phyloP scores from a whole-genome alignment of 1,284 basidiomycete genomes.

The Porogramme epimiltina region DNA sequence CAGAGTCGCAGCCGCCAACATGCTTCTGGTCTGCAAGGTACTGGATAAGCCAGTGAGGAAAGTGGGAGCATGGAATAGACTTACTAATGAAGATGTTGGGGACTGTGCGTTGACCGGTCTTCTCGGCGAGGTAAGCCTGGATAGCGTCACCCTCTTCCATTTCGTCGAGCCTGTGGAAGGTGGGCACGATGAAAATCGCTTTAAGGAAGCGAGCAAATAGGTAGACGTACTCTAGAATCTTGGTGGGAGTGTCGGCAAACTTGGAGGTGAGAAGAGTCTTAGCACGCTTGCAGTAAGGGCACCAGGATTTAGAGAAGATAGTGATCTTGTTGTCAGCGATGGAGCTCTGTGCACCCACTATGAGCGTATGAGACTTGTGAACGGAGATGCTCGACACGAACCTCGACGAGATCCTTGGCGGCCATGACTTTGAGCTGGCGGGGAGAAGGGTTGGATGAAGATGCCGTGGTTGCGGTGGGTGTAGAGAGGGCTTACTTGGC shows the following conservation, averaged over 20 bases:
- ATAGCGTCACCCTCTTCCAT: constrained; percentile 57
- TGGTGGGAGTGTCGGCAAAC: constrained; percentile 50
- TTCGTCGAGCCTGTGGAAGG: constrained; percentile 39
- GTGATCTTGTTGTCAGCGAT: constrained; percentile 60
- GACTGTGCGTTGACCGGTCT: constrained; percentile 65
- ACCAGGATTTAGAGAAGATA: constrained; percentile 73
- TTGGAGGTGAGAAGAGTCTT: constrained; percentile 55
- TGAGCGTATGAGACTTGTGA: no score
- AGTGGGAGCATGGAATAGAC: constrained; percentile 27
- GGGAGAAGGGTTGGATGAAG: constrained; percentile 38
- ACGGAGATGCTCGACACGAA: constrained; percentile 23
- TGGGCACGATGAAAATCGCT: background rate
- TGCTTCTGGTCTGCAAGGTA: constrained; percentile 49
- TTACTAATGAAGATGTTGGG: constrained; percentile 72
- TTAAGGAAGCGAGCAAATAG: background rate
- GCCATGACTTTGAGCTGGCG: constrained; percentile 42
- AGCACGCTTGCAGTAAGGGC: constrained; percentile 58
- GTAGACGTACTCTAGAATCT: constrained; percentile 59
- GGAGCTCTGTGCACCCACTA: constrained; percentile 40
- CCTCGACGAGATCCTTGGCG: constrained; percentile 44
- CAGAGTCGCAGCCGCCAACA: constrained; percentile 44
- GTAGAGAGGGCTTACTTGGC: constrained; percentile 29
- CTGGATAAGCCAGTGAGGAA: background rate
- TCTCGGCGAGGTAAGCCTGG: constrained; percentile 58
- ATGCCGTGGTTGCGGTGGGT: constrained; percentile 24